Evolutionary conservation across 345 rosid species (phyloP).

Genomic region (Nasturtium officinale): DNA sequence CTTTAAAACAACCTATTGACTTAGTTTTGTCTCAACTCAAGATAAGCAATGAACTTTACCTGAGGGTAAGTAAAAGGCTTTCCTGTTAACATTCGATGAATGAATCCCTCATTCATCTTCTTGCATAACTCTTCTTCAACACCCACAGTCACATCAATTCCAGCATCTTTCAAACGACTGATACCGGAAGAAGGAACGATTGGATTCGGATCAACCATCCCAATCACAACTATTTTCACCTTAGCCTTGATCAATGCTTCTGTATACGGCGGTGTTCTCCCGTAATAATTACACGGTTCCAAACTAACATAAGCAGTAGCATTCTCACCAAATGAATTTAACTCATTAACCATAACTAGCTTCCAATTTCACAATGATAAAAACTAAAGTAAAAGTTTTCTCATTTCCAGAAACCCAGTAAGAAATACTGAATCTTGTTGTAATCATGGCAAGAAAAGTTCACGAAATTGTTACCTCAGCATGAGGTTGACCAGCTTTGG

Average conservation of each 20-base stretch:
- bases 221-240: constrained; percentile 75
- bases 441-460: neutral
- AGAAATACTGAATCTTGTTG: neutral
- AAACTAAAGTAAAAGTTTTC: constrained; percentile 10
- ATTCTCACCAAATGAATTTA: constrained; percentile 46
- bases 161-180: constrained; percentile 60
- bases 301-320: constrained; percentile 88
- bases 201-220: constrained; percentile 94
- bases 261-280: constrained; percentile 92
- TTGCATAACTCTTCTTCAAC: constrained; percentile 79
- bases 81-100: constrained; percentile 68
- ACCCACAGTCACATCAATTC: constrained; percentile 68
- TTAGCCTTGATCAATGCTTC: constrained; percentile 86
- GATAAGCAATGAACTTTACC: constrained; percentile 49
- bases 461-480: constrained; percentile 65
- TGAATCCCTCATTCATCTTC: constrained; percentile 74
- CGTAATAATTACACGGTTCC: constrained; percentile 91
- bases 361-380: constrained; percentile 48
- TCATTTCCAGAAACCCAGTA: constrained; percentile 35
- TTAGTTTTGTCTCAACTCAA: neutral
- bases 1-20: neutral
- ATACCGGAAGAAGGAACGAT: constrained; percentile 79
- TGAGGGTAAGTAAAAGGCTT: constrained; percentile 72
- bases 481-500: constrained; percentile 96
- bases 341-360: constrained; percentile 1